Base-by-base conservation (phyloP, 2,329 filamentous ascomycete genomes). In the Madurella mycetomatis region DNA sequence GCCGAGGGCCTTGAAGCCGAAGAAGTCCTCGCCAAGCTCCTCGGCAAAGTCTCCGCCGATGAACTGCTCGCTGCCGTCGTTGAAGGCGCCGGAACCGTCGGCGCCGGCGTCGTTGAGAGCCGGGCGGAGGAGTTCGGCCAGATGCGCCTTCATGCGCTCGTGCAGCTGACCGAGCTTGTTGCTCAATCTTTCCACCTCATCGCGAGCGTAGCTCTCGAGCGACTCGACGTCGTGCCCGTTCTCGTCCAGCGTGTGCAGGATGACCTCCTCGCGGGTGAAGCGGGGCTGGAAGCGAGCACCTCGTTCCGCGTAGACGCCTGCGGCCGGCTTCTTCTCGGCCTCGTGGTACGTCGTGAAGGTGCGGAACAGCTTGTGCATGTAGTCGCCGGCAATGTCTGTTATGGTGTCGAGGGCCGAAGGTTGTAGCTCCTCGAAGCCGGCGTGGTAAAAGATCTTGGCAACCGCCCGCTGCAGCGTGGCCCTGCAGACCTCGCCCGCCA, bases 21-120 rank as follows among this genome's bases (percentile, higher is more conserved):
- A 99, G 81, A 96, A 99, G 73, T 99, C 94, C 75, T 99, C 94
- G 57, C 92, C 92, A 12, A 99, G 87, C 64, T 99, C 94, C 69
- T 96, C 94, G 0, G 94, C 94, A 69, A 99, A 99, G 70, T 99
- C 94, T 58, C 94, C 94, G 44, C 89, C 90, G 46, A 96, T 86
- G 64, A 97, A 99, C 68, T 97, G 94, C 60, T 99, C 94, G 70
- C 91, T 96, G 60, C 92, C 92, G 65, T 99, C 94, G 59, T 95
- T 90, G 78, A 99, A 99, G 7, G 91, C 89, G 53, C 87, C 88
- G 4, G 87, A 91, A 37, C 92, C 94, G 67, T 97, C 94, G 32
- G 83, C 82, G 37, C 88, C 87, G 43, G 82, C 84, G 64, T 95
- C 89, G 41, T 84, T 82, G 49, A 99, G 80, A 30, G 92, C 94